Conservation (phyloP, 1,284 basidiomycete species). For the Jaminaea rosea region DNA sequence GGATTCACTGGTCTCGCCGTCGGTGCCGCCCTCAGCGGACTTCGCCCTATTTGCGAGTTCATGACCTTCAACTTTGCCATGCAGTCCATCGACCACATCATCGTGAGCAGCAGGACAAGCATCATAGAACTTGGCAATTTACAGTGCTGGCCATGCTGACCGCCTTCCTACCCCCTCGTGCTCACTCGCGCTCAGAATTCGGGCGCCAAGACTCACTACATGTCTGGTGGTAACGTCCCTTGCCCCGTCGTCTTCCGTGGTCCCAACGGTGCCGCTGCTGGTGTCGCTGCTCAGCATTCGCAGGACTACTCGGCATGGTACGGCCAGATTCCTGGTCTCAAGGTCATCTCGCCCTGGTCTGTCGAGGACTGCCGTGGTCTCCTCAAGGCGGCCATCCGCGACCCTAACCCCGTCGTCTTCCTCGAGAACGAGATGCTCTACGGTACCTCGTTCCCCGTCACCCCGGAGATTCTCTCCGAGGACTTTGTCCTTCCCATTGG, state of each 20-base stretch:
- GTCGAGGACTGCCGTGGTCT: constrained; percentile 97
- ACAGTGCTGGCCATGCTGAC: too few relatives aligned
- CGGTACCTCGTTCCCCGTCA: constrained; percentile 92
- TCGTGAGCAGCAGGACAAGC: too few relatives aligned
- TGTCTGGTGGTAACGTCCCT: constrained; percentile 96
- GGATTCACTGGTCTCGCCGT: constrained; percentile 96
- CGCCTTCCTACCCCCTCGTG: too few relatives aligned
- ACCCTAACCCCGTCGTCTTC: constrained; percentile 96
- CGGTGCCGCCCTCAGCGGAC: constrained; percentile 85
- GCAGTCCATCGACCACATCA: constrained; percentile 95
- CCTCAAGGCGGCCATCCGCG: constrained; percentile 87
- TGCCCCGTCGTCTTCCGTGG: constrained; percentile 99
- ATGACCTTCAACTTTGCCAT: constrained; percentile 67
- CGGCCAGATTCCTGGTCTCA: constrained; percentile 88
- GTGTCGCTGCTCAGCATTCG: constrained; percentile 71
- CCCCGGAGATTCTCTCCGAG: constrained; percentile 84
- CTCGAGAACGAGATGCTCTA: constrained; percentile 99
- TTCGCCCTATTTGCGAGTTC: constrained; percentile 97
- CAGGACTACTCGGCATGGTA: constrained; percentile 64
- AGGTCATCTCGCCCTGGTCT: constrained; percentile 94
- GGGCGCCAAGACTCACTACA: constrained; percentile 99
- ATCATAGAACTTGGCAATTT: too few relatives aligned
- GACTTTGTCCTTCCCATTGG: constrained; percentile 87
- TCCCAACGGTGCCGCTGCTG: constrained; percentile 94
- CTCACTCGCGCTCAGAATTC: too few relatives aligned